A percentile compares a stretch with the other conserved stretches of the same genome.
phyloP scores from a whole-genome alignment of 2,329 filamentous ascomycete species.

The Chrysoporthe deuterocubensis region DNA sequence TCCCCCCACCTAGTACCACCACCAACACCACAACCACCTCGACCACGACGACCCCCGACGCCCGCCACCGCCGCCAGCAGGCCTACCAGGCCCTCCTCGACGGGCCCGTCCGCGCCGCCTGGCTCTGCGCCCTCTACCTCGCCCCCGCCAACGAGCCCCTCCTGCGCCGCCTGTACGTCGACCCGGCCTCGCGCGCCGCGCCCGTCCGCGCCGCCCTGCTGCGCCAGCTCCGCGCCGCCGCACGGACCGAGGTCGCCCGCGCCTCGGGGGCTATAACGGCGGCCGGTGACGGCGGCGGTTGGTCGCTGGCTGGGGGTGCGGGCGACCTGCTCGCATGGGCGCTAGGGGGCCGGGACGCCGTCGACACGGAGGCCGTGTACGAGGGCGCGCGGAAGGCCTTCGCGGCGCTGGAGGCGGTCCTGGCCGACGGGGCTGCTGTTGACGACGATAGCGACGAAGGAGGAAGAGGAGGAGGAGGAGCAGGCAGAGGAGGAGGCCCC shows the following conservation, averaged over 20 bases:
- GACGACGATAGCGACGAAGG: constrained; percentile 26
- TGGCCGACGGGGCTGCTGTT: constrained; percentile 31
- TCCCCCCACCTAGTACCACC: constrained; percentile 8
- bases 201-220: constrained; percentile 65
- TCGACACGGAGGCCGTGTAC: constrained; percentile 46
- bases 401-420: constrained; percentile 48
- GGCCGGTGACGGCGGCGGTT: not conserved
- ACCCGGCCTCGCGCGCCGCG: constrained; percentile 60
- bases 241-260: constrained; percentile 74
- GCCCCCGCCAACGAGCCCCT: constrained; percentile 69
- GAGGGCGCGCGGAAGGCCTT: constrained; percentile 50
- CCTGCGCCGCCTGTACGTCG: constrained; percentile 73
- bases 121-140: constrained; percentile 86
- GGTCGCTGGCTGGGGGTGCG: constrained; percentile 23
- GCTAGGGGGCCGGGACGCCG: constrained; percentile 41
- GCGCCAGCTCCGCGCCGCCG: constrained; percentile 72
- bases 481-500: too few species aligned
- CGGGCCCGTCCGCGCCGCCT: constrained; percentile 79
- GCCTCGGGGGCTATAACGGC: constrained; percentile 44
- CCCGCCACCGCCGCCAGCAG: constrained; percentile 57
- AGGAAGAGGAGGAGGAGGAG: not conserved
- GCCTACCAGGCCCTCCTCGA: constrained; percentile 81
- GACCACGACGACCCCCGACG: constrained; percentile 47
- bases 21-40: constrained; percentile 21
- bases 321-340: constrained; percentile 21